Percentiles rank a stretch among this genome's conserved stretches.
These are phyloP conservation scores for Lathyrus aphaca DNA, from an alignment of 306 rosid genomes.

Conservation along the genomic window DNA sequence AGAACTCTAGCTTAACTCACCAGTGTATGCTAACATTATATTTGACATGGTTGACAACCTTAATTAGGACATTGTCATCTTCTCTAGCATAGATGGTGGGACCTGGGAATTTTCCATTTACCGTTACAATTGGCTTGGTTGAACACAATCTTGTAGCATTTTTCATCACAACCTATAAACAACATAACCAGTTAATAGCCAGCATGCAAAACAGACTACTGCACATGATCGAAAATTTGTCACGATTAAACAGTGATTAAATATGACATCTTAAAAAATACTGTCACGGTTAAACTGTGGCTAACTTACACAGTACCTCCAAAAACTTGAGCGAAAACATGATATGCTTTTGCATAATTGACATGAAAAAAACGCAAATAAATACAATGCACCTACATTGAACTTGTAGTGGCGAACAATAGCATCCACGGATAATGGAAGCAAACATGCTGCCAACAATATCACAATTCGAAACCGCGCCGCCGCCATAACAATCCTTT, in stretches of 20 bases:
- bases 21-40: constrained; percentile 88
- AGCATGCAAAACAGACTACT: neutral
- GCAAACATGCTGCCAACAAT: constrained; percentile 31
- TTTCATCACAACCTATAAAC: constrained; percentile 51
- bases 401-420: constrained; percentile 52
- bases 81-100: constrained; percentile 62
- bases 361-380: constrained; percentile 14
- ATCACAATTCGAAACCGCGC: constrained; percentile 16
- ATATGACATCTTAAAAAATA: no score
- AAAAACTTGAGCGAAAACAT: neutral
- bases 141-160: constrained; percentile 57
- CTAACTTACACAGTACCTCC: no score
- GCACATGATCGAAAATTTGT: no score
- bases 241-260: no score
- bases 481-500: constrained; percentile 23
- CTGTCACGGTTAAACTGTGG: no score
- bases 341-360: constrained; percentile 1
- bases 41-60: constrained; percentile 73
- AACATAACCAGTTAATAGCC: constrained; percentile 32
- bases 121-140: constrained; percentile 53
- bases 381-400: constrained; percentile 44
- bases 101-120: constrained; percentile 57
- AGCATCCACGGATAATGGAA: constrained; percentile 46
- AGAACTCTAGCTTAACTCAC: constrained; percentile 39
- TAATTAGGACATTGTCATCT: constrained; percentile 55